Conservation (phyloP, 257 asterid genomes). For the Verbena officinalis region DNA sequence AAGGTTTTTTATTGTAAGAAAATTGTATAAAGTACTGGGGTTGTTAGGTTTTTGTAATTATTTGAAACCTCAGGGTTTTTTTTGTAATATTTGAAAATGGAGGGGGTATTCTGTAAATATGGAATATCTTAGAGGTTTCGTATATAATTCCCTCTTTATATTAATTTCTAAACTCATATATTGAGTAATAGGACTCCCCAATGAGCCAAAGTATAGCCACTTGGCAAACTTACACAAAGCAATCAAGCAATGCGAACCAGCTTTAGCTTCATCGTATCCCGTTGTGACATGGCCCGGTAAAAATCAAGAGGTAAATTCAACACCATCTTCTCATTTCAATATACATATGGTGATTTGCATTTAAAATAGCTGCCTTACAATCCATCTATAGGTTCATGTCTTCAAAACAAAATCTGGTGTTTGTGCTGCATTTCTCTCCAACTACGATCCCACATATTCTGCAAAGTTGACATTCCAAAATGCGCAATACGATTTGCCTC, state of each 20-base stretch:
- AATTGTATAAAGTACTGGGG: too few relatives aligned
- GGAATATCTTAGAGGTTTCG: too few relatives aligned
- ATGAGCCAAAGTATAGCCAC: constrained; percentile 64
- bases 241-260: constrained; percentile 62
- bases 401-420: constrained; percentile 60
- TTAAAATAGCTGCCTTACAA: not conserved
- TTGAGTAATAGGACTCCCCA: constrained; percentile 43
- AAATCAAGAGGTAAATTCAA: constrained; percentile 60
- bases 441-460: constrained; percentile 55
- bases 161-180: not conserved
- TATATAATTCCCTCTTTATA: too few relatives aligned
- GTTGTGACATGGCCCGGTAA: constrained; percentile 55
- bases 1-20: too few relatives aligned
- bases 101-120: too few relatives aligned
- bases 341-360: not conserved
- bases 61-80: too few relatives aligned
- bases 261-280: constrained; percentile 69
- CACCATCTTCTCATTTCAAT: not conserved
- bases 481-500: constrained; percentile 62
- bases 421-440: constrained; percentile 80
- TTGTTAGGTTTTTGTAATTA: too few relatives aligned
- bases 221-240: constrained; percentile 64
- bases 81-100: too few relatives aligned
- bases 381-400: constrained; percentile 60
- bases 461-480: constrained; percentile 56